Evolutionary conservation across 2,329 filamentous ascomycete genomes (phyloP).

Genomic region (Aspergillus ochraceus): DNA sequence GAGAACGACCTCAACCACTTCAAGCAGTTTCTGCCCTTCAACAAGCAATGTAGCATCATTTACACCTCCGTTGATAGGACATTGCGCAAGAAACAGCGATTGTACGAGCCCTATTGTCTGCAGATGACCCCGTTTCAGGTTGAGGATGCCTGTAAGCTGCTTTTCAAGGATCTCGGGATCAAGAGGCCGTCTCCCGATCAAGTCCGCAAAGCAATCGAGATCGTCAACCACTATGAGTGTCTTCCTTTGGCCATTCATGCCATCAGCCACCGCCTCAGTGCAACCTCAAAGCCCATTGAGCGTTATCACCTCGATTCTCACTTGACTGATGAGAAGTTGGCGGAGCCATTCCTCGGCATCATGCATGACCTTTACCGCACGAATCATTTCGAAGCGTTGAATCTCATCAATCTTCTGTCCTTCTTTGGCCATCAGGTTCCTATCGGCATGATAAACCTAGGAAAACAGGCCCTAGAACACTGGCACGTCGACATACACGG

Average conservation of each 20-base stretch:
- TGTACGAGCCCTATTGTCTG: slow-evolving; percentile 62
- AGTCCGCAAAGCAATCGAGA: slow-evolving; percentile 56
- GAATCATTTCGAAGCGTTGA: slow-evolving; percentile 56
- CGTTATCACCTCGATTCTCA: slow-evolving; percentile 60
- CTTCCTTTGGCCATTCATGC: slow-evolving; percentile 69
- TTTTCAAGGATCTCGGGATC: slow-evolving; percentile 64
- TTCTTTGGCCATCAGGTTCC: slow-evolving; percentile 67
- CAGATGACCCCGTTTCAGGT: slow-evolving; percentile 56
- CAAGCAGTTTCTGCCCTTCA: slow-evolving; percentile 64
- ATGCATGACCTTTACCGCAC: slow-evolving; percentile 46
- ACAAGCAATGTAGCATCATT: slow-evolving; percentile 63
- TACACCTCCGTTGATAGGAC: slow-evolving; percentile 67
- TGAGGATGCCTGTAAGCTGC: slow-evolving; percentile 59
- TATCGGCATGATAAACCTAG: slow-evolving; percentile 64
- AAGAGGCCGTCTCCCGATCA: slow-evolving; percentile 58
- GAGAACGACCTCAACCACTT: slow-evolving; percentile 53
- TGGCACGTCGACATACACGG: slow-evolving; percentile 40
- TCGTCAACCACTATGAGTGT: slow-evolving; percentile 64
- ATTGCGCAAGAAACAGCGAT: slow-evolving; percentile 54
- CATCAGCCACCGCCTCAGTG: slow-evolving; percentile 61
- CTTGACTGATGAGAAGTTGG: slow-evolving; percentile 56
- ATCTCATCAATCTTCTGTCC: slow-evolving; percentile 63
- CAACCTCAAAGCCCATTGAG: slow-evolving; percentile 61
- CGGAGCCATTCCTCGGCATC: slow-evolving; percentile 48
- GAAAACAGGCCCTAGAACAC: slow-evolving; percentile 38